Evolutionary conservation across 2,329 filamentous ascomycete genomes (phyloP).

Genomic region (Aspergillus sp.): DNA sequence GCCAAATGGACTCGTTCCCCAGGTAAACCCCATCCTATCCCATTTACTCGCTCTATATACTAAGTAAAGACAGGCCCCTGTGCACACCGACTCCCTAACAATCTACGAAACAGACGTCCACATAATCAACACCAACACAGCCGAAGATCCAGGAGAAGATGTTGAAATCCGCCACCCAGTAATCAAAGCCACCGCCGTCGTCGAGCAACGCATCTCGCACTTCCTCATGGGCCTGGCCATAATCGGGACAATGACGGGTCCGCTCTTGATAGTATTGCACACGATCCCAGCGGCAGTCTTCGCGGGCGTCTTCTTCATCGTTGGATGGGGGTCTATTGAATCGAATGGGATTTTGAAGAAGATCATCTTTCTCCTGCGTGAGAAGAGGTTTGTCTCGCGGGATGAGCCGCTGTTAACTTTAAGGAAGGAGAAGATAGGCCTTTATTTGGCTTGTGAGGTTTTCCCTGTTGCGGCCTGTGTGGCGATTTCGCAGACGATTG

Average conservation of each 20-base stretch:
- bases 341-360: conserved; percentile 73
- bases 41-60: conserved; percentile 21
- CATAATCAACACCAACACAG: conserved; percentile 55
- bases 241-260: conserved; percentile 72
- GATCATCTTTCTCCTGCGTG: conserved; percentile 64
- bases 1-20: conserved; percentile 76
- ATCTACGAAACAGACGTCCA: conserved; percentile 75
- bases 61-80: conserved; percentile 48
- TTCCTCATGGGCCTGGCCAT: conserved; percentile 73
- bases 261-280: conserved; percentile 68
- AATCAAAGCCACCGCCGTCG: conserved; percentile 40
- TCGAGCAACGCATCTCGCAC: conserved; percentile 74
- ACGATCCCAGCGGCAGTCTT: conserved; percentile 75
- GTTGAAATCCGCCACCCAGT: conserved; percentile 58
- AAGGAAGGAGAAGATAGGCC: conserved; percentile 46
- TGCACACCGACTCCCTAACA: conserved; percentile 59
- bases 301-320: conserved; percentile 76
- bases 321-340: conserved; percentile 73
- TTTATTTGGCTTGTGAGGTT: conserved; percentile 54
- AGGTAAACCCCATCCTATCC: conserved; percentile 62
- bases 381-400: conserved; percentile 57
- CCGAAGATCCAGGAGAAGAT: conserved; percentile 50
- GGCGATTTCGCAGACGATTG: conserved; percentile 60
- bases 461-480: conserved; percentile 55
- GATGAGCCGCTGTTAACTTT: conserved; percentile 50